Percentiles rank a stretch among this genome's conserved stretches.
Evolutionary conservation across 116 monocot genomes (phyloP).

Genomic region (Zostera marina): DNA sequence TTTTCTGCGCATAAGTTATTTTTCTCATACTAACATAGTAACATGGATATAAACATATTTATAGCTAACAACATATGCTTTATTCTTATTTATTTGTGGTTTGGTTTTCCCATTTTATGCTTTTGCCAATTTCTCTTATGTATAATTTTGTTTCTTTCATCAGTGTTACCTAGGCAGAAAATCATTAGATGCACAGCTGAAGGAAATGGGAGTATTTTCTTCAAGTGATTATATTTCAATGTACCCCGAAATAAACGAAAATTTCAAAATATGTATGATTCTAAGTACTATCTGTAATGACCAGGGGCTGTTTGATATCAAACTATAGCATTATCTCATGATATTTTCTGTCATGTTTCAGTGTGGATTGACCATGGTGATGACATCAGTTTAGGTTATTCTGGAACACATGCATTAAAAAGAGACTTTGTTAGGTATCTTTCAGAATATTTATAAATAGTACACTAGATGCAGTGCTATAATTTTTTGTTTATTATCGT

Average conservation of each 20-base stretch:
- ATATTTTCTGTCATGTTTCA: conserved; percentile 8
- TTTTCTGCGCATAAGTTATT: too few relatives aligned
- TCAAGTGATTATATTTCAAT: conserved; percentile 47
- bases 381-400: conserved; percentile 83
- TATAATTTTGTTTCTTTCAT: conserved; percentile 1
- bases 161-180: conserved; percentile 68
- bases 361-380: conserved; percentile 96
- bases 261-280: conserved; percentile 45
- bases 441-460: not conserved
- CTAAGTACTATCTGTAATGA: not conserved
- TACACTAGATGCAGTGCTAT: not conserved
- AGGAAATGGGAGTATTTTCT: conserved; percentile 38
- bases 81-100: too few relatives aligned
- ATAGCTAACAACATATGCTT: too few relatives aligned
- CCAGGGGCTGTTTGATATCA: not conserved
- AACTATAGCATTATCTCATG: not conserved
- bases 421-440: conserved; percentile 77
- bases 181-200: conserved; percentile 55
- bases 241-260: conserved; percentile 37
- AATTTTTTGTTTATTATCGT: not conserved
- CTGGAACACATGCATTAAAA: conserved; percentile 84
- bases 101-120: too few relatives aligned
- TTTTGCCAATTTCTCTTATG: not conserved
- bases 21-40: too few relatives aligned
- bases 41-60: too few relatives aligned